Evolutionary conservation across 2,329 filamentous ascomycete species (phyloP).

Genomic region (Furcasterigmium furcatum): DNA sequence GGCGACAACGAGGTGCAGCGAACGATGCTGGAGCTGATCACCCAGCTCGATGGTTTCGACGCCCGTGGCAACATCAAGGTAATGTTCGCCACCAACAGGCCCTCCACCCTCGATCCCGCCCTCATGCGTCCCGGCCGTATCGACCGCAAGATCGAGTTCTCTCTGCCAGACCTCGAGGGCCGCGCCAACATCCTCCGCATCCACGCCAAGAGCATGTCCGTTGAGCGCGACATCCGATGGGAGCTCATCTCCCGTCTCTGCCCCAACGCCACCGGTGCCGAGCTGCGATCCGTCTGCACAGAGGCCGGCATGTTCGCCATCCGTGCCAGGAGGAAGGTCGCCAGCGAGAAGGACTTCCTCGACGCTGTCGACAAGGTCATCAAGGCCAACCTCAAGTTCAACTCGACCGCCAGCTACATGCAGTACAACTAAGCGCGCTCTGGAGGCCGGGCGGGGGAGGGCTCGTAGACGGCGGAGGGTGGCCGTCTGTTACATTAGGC

Average conservation of each 20-base stretch:
- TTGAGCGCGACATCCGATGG: constrained; percentile 98
- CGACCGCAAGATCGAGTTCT: constrained; percentile 98
- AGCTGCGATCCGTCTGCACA: constrained; percentile 93
- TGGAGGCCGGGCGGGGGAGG: neutral
- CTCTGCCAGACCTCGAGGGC: constrained; percentile 92
- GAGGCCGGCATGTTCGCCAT: constrained; percentile 99
- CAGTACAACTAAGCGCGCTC: constrained; percentile 80
- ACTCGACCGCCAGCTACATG: constrained; percentile 96
- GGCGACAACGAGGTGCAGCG: constrained; percentile 97
- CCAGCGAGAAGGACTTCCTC: constrained; percentile 97
- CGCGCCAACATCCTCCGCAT: constrained; percentile 97
- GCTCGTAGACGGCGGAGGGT: constrained; percentile 1
- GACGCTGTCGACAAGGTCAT: constrained; percentile 99
- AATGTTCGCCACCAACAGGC: constrained; percentile 98
- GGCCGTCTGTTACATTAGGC: constrained; percentile 9
- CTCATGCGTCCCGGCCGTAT: constrained; percentile 97
- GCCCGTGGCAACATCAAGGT: constrained; percentile 98
- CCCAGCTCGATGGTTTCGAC: constrained; percentile 94
- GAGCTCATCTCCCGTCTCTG: constrained; percentile 96
- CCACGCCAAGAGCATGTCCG: constrained; percentile 99
- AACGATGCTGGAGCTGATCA: constrained; percentile 97
- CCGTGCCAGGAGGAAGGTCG: constrained; percentile 90
- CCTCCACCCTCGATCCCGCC: constrained; percentile 92
- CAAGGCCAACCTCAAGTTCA: constrained; percentile 99
- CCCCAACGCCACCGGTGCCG: constrained; percentile 94